A percentile compares a stretch with the other conserved stretches of the same genome.
Evolutionary conservation across 306 rosid genomes (phyloP).

Genomic region (Begonia loranthoides): DNA sequence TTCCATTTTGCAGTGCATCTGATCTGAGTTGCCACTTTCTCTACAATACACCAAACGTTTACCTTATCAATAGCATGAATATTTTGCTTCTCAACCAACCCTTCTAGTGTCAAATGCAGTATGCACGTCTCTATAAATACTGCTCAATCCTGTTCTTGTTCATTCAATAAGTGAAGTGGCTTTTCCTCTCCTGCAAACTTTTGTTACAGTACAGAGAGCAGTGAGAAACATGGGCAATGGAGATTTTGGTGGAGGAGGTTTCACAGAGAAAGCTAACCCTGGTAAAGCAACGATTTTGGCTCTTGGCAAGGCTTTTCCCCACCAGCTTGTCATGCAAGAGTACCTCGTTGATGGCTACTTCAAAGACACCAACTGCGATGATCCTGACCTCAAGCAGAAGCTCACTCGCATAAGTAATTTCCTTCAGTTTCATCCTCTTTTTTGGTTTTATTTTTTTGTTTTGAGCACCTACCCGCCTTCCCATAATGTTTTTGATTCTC

Average conservation of each 20-base stretch:
- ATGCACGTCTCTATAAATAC: slow-evolving; percentile 26
- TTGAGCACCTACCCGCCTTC: too few relatives aligned
- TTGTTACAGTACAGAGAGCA: not conserved
- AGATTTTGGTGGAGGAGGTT: slow-evolving; percentile 12
- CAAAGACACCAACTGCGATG: slow-evolving; percentile 73
- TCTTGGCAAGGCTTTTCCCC: slow-evolving; percentile 94
- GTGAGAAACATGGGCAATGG: slow-evolving; percentile 41
- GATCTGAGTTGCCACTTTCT: slow-evolving; percentile 5
- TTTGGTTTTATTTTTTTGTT: too few relatives aligned
- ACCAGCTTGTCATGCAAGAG: slow-evolving; percentile 87
- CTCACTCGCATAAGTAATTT: slow-evolving; percentile 69
- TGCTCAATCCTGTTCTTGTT: slow-evolving; percentile 1
- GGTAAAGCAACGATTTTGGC: slow-evolving; percentile 71
- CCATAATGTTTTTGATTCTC: too few relatives aligned
- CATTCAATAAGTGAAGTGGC: too few relatives aligned
- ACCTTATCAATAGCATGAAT: slow-evolving; percentile 33
- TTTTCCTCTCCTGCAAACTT: slow-evolving; percentile 1
- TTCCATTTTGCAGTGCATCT: not conserved
- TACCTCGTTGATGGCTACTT: slow-evolving; percentile 86
- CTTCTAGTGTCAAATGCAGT: slow-evolving; percentile 6
- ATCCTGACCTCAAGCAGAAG: slow-evolving; percentile 67
- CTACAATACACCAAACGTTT: slow-evolving; percentile 20
- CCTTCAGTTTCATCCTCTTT: too few relatives aligned
- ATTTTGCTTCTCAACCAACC: slow-evolving; percentile 43
- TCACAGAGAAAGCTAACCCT: slow-evolving; percentile 28